Conservation (phyloP, 164 flowering plant species). For the Tetracentron sinense region DNA sequence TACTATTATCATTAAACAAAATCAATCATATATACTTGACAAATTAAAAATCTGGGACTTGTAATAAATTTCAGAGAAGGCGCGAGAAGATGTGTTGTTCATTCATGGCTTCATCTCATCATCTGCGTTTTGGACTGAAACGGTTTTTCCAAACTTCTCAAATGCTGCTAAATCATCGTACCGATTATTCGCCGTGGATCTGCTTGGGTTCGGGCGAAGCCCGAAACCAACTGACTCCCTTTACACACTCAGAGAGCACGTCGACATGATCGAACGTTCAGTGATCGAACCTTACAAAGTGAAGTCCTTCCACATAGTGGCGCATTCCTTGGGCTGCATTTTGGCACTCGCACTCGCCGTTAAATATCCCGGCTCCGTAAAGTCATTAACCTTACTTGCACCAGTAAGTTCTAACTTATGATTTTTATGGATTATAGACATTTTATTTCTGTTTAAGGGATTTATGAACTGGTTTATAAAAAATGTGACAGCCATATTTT, state of each 20-base stretch:
- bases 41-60: background rate
- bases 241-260: constrained; percentile 78
- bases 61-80: constrained; percentile 16
- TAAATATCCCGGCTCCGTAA: constrained; percentile 62
- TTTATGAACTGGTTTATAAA: background rate
- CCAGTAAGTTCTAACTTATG: constrained; percentile 54
- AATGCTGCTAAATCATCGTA: constrained; percentile 46
- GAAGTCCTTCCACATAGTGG: constrained; percentile 88
- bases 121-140: constrained; percentile 92
- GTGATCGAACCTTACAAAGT: constrained; percentile 62
- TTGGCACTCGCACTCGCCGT: constrained; percentile 86
- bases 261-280: constrained; percentile 85
- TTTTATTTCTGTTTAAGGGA: background rate
- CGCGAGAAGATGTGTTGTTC: too few relatives aligned
- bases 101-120: too few relatives aligned
- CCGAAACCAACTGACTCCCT: constrained; percentile 89
- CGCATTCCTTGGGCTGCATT: constrained; percentile 95
- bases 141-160: constrained; percentile 81
- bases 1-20: too few relatives aligned
- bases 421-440: too few relatives aligned
- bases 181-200: constrained; percentile 71
- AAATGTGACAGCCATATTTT: constrained; percentile 70
- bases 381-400: constrained; percentile 81
- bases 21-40: too few relatives aligned
- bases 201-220: constrained; percentile 94